phyloP scores from a whole-genome alignment of 371 early-diverging fungal genomes.

The Rhizopus sp. region DNA sequence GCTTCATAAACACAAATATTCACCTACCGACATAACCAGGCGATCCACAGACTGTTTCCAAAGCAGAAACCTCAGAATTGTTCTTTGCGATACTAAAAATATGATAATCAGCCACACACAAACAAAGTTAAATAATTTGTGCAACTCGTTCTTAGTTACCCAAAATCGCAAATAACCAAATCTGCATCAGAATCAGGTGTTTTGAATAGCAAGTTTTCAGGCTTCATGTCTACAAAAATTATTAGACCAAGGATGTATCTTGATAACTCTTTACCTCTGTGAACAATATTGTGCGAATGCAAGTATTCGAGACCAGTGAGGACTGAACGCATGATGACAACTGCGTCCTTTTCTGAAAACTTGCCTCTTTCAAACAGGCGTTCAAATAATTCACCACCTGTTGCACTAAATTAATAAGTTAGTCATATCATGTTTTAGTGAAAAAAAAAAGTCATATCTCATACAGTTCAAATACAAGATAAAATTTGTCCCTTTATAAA shows the following conservation, averaged over 20 bases:
- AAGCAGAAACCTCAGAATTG: conserved; percentile 43
- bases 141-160: conserved; percentile 31
- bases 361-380: conserved; percentile 80
- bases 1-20: background rate
- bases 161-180: conserved; percentile 67
- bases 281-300: conserved; percentile 67
- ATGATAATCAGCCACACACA: background rate
- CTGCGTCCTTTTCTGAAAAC: conserved; percentile 88
- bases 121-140: background rate
- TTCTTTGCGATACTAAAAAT: conserved; percentile 50
- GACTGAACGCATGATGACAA: conserved; percentile 62
- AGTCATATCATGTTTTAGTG: background rate
- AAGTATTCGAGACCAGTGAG: conserved; percentile 67
- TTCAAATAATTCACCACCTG: conserved; percentile 92
- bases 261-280: conserved; percentile 47
- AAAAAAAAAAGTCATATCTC: conserved; percentile 1
- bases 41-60: conserved; percentile 63
- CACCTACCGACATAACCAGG: conserved; percentile 51
- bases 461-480: conserved; percentile 86
- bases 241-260: background rate
- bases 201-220: conserved; percentile 77
- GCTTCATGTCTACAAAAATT: conserved; percentile 63
- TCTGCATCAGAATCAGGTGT: conserved; percentile 59
- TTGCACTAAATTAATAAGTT: conserved; percentile 44
- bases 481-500: conserved; percentile 59